Percentiles rank a stretch among this genome's conserved stretches.
phyloP scores from a whole-genome alignment of 495 filamentous ascomycete genomes.

The Sporormia fimetaria region DNA sequence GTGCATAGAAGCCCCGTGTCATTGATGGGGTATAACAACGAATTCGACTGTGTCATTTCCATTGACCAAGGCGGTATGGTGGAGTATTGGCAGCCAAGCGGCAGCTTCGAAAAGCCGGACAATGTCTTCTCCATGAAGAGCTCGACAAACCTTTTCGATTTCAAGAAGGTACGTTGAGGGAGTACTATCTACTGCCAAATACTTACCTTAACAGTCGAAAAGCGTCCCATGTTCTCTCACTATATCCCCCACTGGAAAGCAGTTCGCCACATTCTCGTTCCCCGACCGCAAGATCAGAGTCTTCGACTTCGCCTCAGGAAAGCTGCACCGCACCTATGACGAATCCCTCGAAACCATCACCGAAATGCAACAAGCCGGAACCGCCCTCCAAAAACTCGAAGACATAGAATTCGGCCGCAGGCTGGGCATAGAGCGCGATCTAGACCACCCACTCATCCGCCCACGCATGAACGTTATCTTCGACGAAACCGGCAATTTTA shows the following conservation, averaged over 20 bases:
- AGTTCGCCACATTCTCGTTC: constrained; percentile 84
- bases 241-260: constrained; percentile 70
- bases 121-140: constrained; percentile 88
- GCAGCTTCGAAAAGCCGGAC: constrained; percentile 77
- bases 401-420: constrained; percentile 86
- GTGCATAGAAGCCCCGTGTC: constrained; percentile 70
- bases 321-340: constrained; percentile 84
- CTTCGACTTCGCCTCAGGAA: constrained; percentile 83
- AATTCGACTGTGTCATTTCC: constrained; percentile 80
- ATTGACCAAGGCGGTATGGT: constrained; percentile 87
- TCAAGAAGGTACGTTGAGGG: constrained; percentile 50
- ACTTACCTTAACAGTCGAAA: constrained; percentile 48
- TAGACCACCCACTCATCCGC: constrained; percentile 57
- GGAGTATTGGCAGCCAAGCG: constrained; percentile 84
- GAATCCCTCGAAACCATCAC: constrained; percentile 77
- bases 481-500: constrained; percentile 91
- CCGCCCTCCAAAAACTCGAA: constrained; percentile 63
- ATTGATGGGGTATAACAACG: constrained; percentile 79
- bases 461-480: constrained; percentile 77
- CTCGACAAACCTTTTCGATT: constrained; percentile 86
- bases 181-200: neutral
- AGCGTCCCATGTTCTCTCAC: constrained; percentile 74
- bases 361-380: constrained; percentile 91
- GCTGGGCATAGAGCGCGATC: constrained; percentile 74
- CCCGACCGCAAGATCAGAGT: constrained; percentile 85